Evolutionary conservation across 306 rosid genomes (phyloP), one percentile per base, ranked within the genome.

Genomic region (Cucurbita ficifolia): DNA sequence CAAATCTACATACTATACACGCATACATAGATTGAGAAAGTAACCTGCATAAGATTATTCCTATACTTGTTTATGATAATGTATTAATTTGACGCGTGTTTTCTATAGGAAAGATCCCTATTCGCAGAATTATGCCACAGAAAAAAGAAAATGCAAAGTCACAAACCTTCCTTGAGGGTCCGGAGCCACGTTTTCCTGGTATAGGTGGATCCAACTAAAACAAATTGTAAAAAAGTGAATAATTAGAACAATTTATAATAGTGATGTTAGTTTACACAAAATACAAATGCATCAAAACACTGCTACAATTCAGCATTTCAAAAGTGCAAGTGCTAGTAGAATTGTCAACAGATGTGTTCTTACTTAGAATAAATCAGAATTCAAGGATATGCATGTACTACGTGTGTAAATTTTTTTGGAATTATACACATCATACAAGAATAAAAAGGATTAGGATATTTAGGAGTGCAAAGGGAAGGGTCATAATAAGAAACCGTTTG

Each of bases 111-210:
- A 67, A 67, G 18, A 67, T 67, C 52, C 55, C 18, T 13, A 21
- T 67, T 43, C 16, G 5, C 51, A 42, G 29, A 40, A 38, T 18
- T 6, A 16, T 17, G 39, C 58, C 19, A 61, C 38, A 21, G 76
- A 51, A 74, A 18, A 39, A 52, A 73, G 40, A 76, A 35, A 75
- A 74, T 72, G 51, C 59, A 24, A 77, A 2, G 76, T 75, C n/a
- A 65, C 84, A 59, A 68, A 94, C 99, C 99, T 94, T 94, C 79
- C 99, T 80, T 14, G 96, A 89, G 46, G 98, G 83, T 76, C 93
- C 96, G 1, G 96, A 90, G 54, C 97, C 96, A 72, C 86, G 80
- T 82, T 88, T 85, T 79, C 90, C 82, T 19, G 87, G 89, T 29
- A 84, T 57, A 69, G 97, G 97, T 51, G 97, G 88, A 77, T 91